Evolutionary conservation across 2,329 filamentous ascomycete genomes (phyloP), one percentile per base, ranked within the genome.

Genomic region (Tothia fuscella): DNA sequence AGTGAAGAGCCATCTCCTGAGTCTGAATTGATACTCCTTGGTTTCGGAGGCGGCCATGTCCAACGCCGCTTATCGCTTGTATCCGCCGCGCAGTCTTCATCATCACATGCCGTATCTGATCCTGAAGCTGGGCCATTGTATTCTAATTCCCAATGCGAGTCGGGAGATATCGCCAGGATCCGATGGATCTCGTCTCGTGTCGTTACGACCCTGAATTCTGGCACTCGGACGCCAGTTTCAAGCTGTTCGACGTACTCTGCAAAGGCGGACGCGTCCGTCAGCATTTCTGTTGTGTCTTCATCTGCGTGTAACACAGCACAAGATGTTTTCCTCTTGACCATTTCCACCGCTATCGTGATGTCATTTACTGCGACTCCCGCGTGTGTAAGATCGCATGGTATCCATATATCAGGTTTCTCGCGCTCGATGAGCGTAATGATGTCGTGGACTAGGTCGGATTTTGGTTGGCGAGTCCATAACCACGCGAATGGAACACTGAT

Each of bases 361-460:
- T n/a, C 22, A n/a, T 37, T 17, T n/a, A n/a, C n/a, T n/a, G n/a
- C n/a, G n/a, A n/a, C n/a, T n/a, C n/a, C n/a, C n/a, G n/a, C n/a
- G 13, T 25, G 22, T 16, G 5, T 3, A 17, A 22, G 12, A 14
- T 16, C 21, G 12, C 21, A 37, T 37, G 35, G 35, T 25, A 37
- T 12, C 35, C 35, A 37, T n/a, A 37, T 37, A 16, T 37, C 35
- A 14, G 35, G 21, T n/a, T 25, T 37, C 7, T 37, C 35, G 21
- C 21, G 35, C 13, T 26, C 17, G 5, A 37, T 12, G 7, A 37
- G n/a, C 12, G 35, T 25, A 13, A 37, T 19, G 4, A 28, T 17
- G 5, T 26, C 35, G 14, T 37, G 21, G 25, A 25, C 35, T 6
- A 37, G 21, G n/a, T 37, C 35, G 10, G 22, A 25, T 24, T 14